Conservation (phyloP, 768 basidiomycete species). For the Tylopilus rubrobrunneus region DNA sequence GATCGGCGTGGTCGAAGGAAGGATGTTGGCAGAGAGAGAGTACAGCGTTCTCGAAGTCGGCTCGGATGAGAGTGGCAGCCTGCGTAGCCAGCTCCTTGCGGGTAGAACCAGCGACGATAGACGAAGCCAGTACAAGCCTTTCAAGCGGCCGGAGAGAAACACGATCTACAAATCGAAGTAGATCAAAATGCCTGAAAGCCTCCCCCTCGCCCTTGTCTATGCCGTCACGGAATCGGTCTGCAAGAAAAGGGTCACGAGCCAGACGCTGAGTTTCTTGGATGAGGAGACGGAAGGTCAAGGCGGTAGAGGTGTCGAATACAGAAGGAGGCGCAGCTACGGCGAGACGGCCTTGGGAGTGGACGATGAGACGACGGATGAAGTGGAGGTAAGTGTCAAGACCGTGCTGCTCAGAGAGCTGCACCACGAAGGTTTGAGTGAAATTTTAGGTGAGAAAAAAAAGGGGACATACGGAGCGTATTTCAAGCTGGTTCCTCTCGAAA, state of each 20-base stretch:
- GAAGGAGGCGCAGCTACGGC: slow-evolving; percentile 55
- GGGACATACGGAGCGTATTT: slow-evolving; percentile 86
- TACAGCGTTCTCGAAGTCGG: slow-evolving; percentile 77
- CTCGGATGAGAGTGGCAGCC: slow-evolving; percentile 64
- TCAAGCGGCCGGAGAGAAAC: slow-evolving; percentile 78
- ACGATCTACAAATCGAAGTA: slow-evolving; percentile 78
- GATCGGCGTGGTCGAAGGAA: slow-evolving; percentile 77
- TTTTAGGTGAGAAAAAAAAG: slow-evolving; percentile 11
- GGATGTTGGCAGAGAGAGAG: slow-evolving; percentile 74
- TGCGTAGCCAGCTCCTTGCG: slow-evolving; percentile 54
- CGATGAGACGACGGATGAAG: slow-evolving; percentile 94
- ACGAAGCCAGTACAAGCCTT: slow-evolving; percentile 70
- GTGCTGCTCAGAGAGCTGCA: slow-evolving; percentile 92
- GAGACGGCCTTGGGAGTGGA: slow-evolving; percentile 76
- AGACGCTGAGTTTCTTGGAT: slow-evolving; percentile 87
- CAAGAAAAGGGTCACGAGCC: slow-evolving; percentile 84
- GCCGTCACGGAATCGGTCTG: slow-evolving; percentile 87
- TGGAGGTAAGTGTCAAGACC: slow-evolving; percentile 96
- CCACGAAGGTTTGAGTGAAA: slow-evolving; percentile 8
- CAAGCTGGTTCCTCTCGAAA: slow-evolving; percentile 88
- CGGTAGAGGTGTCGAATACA: slow-evolving; percentile 68
- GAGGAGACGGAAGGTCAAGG: slow-evolving; percentile 79
- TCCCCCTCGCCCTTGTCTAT: slow-evolving; percentile 87
- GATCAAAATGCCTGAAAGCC: slow-evolving; percentile 77
- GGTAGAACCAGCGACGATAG: slow-evolving; percentile 63